Conservation (phyloP, 805 yeast genomes). For the Saccharomycopsis sp. region DNA sequence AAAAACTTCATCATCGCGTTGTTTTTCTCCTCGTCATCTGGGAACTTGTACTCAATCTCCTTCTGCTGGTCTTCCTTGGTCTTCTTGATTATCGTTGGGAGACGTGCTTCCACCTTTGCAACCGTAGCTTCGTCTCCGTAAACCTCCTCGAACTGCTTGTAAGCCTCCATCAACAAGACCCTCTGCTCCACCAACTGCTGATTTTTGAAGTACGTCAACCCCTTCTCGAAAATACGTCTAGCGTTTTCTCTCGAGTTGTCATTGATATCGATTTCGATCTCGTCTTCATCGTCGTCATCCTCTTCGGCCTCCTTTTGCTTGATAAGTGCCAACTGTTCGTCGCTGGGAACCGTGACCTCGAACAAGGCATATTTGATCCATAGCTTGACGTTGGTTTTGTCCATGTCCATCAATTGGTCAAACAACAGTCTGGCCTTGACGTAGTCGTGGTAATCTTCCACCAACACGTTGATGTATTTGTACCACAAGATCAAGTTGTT, state of each 20-base stretch:
- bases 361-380: slow-evolving; percentile 70
- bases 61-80: slow-evolving; percentile 40
- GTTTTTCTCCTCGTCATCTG: slow-evolving; percentile 43
- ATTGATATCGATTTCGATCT: slow-evolving; percentile 44
- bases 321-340: slow-evolving; percentile 39
- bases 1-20: slow-evolving; percentile 23
- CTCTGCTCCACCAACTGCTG: slow-evolving; percentile 37
- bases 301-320: slow-evolving; percentile 21
- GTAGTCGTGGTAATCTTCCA: slow-evolving; percentile 53
- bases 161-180: slow-evolving; percentile 49
- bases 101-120: slow-evolving; percentile 34
- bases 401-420: slow-evolving; percentile 32
- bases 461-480: slow-evolving; percentile 45
- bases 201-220: slow-evolving; percentile 38
- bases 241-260: slow-evolving; percentile 45
- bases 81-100: slow-evolving; percentile 48
- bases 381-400: slow-evolving; percentile 30
- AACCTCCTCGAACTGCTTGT: slow-evolving; percentile 53
- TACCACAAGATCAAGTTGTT: slow-evolving; percentile 29
- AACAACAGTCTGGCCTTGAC: slow-evolving; percentile 47
- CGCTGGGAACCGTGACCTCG: slow-evolving; percentile 60
- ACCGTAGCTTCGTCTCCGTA: slow-evolving; percentile 47
- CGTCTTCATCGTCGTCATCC: slow-evolving; percentile 30
- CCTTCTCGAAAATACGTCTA: slow-evolving; percentile 51
- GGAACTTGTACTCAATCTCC: slow-evolving; percentile 55